A percentile compares a stretch with the other conserved stretches of the same genome.
These are phyloP conservation scores for Metarhizium sp. DNA, from an alignment of 2,329 filamentous ascomycete genomes.

Conservation along the genomic window DNA sequence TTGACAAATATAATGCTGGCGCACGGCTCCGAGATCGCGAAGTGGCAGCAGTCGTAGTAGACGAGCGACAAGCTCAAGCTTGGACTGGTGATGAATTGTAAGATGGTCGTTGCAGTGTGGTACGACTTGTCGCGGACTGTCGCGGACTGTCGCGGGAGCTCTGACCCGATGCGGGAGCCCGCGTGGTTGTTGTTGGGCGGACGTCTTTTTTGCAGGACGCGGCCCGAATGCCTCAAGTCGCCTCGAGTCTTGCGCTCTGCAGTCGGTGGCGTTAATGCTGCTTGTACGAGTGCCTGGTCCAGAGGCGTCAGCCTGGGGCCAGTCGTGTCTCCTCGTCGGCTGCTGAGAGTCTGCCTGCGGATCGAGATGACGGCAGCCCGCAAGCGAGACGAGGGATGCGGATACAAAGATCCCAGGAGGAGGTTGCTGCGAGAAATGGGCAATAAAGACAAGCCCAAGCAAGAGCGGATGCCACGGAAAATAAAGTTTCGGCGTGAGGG, in stretches of 20 bases:
- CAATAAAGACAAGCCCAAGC: background rate
- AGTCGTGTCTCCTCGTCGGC: background rate
- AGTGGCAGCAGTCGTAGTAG: background rate
- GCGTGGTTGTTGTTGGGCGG: slow-evolving; percentile 2
- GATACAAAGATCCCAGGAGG: background rate
- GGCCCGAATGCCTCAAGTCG: background rate
- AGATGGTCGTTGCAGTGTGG: background rate
- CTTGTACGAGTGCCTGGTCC: background rate
- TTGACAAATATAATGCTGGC: background rate
- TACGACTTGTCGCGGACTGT: background rate
- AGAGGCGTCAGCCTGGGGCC: background rate
- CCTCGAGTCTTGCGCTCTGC: background rate
- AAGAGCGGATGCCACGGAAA: slow-evolving; percentile 1
- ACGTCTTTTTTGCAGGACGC: background rate
- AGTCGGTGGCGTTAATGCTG: slow-evolving; percentile 4
- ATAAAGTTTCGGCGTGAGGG: slow-evolving; percentile 2
- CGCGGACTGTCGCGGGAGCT: background rate
- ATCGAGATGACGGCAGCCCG: background rate
- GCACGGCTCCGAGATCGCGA: background rate
- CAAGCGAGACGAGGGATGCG: background rate
- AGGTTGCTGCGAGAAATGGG: background rate
- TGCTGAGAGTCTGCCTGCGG: background rate
- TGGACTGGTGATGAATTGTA: background rate
- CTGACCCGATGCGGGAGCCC: slow-evolving; percentile 2
- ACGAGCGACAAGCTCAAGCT: background rate